Percentiles rank a stretch among this genome's conserved stretches.
phyloP scores from a whole-genome alignment of 306 rosid genomes.

The Pueraria montana region DNA sequence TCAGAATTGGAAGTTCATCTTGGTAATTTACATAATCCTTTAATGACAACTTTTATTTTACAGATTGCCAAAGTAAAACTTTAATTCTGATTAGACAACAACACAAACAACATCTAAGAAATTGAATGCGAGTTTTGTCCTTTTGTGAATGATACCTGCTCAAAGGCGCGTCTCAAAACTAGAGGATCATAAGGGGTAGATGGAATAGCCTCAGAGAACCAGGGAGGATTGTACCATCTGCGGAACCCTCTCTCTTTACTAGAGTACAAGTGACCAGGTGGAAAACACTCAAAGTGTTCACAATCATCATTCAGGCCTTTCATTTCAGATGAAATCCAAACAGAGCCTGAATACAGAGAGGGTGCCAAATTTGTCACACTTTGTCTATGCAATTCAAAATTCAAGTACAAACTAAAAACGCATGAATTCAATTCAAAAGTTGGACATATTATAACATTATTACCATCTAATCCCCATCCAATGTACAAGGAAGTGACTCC shows the following conservation, averaged over 20 bases:
- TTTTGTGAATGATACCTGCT: constrained; percentile 63
- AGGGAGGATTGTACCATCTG: constrained; percentile 91
- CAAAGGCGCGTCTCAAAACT: constrained; percentile 79
- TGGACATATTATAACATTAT: not conserved
- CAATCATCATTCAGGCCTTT: constrained; percentile 93
- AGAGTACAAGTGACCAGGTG: constrained; percentile 94
- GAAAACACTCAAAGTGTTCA: constrained; percentile 87
- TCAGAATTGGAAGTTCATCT: too few species aligned
- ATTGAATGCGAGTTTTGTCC: too few species aligned
- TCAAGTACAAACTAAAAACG: not conserved
- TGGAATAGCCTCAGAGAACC: constrained; percentile 92
- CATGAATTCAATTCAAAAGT: constrained; percentile 38
- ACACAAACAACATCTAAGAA: too few species aligned
- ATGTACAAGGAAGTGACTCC: constrained; percentile 94
- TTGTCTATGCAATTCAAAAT: not conserved
- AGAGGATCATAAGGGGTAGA: constrained; percentile 90
- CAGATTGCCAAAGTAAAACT: too few species aligned
- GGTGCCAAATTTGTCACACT: not conserved
- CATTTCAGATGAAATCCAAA: constrained; percentile 92
- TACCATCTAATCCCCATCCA: constrained; percentile 99
- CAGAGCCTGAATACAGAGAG: constrained; percentile 67
- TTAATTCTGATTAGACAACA: too few species aligned
- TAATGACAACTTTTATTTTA: too few species aligned
- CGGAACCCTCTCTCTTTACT: constrained; percentile 80
- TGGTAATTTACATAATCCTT: too few species aligned